Evolutionary conservation across 2,329 filamentous ascomycete genomes (phyloP), one percentile per base, ranked within the genome.

Genomic region (Aspergillus cejpii): DNA sequence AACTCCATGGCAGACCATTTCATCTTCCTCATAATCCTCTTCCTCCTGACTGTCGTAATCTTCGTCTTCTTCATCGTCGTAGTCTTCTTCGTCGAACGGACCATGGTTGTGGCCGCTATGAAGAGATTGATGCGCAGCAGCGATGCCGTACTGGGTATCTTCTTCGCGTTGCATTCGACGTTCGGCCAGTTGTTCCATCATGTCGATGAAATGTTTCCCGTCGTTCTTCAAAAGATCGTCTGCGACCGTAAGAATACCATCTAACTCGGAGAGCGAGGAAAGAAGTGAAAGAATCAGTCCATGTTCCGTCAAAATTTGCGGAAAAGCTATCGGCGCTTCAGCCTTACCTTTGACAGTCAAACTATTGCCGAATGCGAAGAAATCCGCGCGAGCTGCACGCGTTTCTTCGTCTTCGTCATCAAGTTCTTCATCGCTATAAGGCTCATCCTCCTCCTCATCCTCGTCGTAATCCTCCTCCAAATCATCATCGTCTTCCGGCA

Each of bases 111-210:
- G 87, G 76, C 74, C 74, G 68, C 77, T 82, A 69, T 85, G 84
- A 49, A 79, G 65, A 50, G 73, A 65, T 55, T 72, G 75, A 65
- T 81, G 76, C 53, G 74, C 71, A 41, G 74, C 69, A 62, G 79
- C 76, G 44, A 83, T 75, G 62, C 82, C 76, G 59, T 80, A 80
- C 56, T 83, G 82, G 40, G 87, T 87, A 64, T 96, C 89, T 70
- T 92, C 90, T 73, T 97, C 91, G 57, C 92, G 84, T 63, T 90
- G 87, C 91, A 98, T 96, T 59, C 92, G 82, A 59, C 91, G 87
- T 72, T 98, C 92, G 28, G 92, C 92, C 59, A 98, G 79, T 72
- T 97, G 91, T 68, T 98, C 92, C 92, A 98, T 98, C 92, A 98
- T 98, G 67, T 98, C 92, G 69, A 98, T 98, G 73, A 98, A 98